phyloP scores from a whole-genome alignment of 2,329 filamentous ascomycete genomes.

The Xylaria sp. region DNA sequence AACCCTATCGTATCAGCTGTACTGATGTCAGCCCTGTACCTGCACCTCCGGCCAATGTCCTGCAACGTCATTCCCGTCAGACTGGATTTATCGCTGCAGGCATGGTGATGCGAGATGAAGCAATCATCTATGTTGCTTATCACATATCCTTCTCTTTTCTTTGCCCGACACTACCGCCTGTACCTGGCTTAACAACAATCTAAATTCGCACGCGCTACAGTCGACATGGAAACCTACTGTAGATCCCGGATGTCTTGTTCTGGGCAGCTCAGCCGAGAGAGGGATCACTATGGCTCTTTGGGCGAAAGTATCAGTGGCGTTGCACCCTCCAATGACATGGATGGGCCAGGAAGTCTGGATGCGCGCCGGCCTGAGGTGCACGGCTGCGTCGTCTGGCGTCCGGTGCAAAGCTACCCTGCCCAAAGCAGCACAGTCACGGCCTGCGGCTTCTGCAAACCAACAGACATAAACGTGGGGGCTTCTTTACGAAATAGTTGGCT shows the following conservation, averaged over 20 bases:
- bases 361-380: slow-evolving; percentile 6
- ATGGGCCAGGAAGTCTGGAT: background rate
- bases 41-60: slow-evolving; percentile 34
- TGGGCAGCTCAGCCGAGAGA: slow-evolving; percentile 17
- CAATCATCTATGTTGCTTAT: slow-evolving; percentile 1
- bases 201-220: background rate
- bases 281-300: slow-evolving; percentile 4
- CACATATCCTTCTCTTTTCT: background rate
- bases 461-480: slow-evolving; percentile 28
- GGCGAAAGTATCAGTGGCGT: slow-evolving; percentile 11
- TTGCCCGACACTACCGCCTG: background rate
- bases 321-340: slow-evolving; percentile 7
- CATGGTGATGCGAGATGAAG: slow-evolving; percentile 29
- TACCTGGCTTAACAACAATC: background rate
- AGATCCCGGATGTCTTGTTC: slow-evolving; percentile 22
- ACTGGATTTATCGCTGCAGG: slow-evolving; percentile 32
- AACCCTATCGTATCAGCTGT: background rate
- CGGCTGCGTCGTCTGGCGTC: background rate
- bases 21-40: slow-evolving; percentile 35
- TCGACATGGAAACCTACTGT: background rate
- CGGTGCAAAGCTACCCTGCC: slow-evolving; percentile 18
- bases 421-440: slow-evolving; percentile 20
- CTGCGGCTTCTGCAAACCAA: slow-evolving; percentile 21
- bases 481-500: slow-evolving; percentile 19
- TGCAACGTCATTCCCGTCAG: slow-evolving; percentile 35